phyloP scores from a whole-genome alignment of 305 asterid species.

The Fraxinus greggii region DNA sequence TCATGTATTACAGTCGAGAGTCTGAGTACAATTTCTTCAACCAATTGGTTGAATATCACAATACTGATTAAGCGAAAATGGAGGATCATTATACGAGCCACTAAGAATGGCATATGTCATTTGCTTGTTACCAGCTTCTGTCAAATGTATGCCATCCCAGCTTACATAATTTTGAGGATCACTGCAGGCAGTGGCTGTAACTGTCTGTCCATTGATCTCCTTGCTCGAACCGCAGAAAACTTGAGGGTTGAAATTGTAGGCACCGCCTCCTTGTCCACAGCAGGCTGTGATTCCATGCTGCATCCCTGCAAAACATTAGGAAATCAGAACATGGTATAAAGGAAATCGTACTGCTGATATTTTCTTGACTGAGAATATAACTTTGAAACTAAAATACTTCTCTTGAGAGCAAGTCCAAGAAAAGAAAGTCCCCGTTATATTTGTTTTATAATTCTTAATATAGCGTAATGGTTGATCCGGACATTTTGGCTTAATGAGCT shows the following conservation, averaged over 20 bases:
- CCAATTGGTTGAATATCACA: conserved; percentile 49
- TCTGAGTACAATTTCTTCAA: conserved; percentile 5
- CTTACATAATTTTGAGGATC: conserved; percentile 57
- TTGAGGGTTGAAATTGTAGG: conserved; percentile 37
- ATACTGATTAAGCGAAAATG: conserved; percentile 30
- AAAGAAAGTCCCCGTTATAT: too few species aligned
- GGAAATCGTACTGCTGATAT: background rate
- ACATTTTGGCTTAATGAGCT: background rate
- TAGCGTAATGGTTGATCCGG: background rate
- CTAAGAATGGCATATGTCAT: conserved; percentile 35
- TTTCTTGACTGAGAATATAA: too few species aligned
- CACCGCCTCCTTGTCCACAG: conserved; percentile 58
- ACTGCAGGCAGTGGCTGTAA: conserved; percentile 36
- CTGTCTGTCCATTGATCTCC: conserved; percentile 30
- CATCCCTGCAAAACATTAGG: conserved; percentile 33
- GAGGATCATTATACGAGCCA: conserved; percentile 43
- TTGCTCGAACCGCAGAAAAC: conserved; percentile 40
- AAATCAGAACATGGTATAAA: background rate
- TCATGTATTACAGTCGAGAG: background rate
- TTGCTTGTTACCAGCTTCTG: conserved; percentile 45
- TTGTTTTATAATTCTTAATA: background rate
- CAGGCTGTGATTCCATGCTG: conserved; percentile 48
- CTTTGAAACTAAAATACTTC: too few species aligned
- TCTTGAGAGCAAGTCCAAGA: background rate
- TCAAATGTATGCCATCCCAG: conserved; percentile 58